Evolutionary conservation across 2,329 filamentous ascomycete species (phyloP).

Genomic region (Colletotrichum sp.): DNA sequence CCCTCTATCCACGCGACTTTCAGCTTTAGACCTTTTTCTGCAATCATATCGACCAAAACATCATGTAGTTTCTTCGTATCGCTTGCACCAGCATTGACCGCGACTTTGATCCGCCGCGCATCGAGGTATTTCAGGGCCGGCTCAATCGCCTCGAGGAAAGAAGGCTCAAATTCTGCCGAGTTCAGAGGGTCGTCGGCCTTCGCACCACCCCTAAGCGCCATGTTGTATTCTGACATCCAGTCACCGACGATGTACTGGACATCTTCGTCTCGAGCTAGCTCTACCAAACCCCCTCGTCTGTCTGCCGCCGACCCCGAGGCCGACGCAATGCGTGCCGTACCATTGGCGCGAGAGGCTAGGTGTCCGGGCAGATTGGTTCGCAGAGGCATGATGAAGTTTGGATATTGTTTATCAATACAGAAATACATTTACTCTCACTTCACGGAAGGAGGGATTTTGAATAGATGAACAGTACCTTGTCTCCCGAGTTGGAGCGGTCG

Average conservation of each 20-base stretch:
- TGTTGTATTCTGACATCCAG: constrained; percentile 52
- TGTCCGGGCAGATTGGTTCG: neutral
- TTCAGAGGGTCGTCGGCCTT: constrained; percentile 26
- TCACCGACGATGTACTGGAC: constrained; percentile 43
- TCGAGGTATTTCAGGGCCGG: constrained; percentile 40
- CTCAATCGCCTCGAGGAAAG: constrained; percentile 47
- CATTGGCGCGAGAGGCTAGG: neutral
- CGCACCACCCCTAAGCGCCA: constrained; percentile 44
- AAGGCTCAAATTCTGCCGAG: constrained; percentile 28
- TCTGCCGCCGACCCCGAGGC: constrained; percentile 30
- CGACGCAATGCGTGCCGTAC: constrained; percentile 29
- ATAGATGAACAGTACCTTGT: neutral
- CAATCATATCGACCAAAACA: constrained; percentile 33
- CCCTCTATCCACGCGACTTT: constrained; percentile 42
- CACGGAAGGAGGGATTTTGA: neutral
- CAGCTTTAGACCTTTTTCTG: constrained; percentile 28
- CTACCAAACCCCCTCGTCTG: constrained; percentile 25
- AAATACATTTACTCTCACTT: neutral
- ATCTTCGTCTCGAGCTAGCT: constrained; percentile 25
- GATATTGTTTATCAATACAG: neutral
- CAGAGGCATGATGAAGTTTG: neutral
- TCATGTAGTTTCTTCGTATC: constrained; percentile 37
- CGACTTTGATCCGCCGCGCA: constrained; percentile 36
- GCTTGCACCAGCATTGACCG: constrained; percentile 43
- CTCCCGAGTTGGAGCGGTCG: neutral